phyloP scores from a whole-genome alignment of 345 rosid species.

The Lepidium sativum region DNA sequence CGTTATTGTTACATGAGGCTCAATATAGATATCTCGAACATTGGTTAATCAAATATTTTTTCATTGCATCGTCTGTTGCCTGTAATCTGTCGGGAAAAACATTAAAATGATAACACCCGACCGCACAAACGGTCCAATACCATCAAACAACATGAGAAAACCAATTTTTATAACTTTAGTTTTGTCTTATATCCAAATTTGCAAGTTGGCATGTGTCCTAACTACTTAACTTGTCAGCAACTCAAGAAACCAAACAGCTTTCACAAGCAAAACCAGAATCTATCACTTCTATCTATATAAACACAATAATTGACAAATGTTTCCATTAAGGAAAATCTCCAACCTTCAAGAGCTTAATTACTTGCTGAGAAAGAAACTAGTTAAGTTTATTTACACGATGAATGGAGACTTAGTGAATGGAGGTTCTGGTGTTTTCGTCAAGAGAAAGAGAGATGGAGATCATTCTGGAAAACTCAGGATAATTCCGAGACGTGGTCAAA shows the following conservation, averaged over 20 bases:
- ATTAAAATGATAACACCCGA: slow-evolving; percentile 10
- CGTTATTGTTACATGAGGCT: too few species aligned
- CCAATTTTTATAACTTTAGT: neutral
- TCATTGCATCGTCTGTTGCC: neutral
- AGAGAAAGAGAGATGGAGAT: neutral
- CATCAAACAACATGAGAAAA: slow-evolving; percentile 1
- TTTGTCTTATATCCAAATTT: neutral
- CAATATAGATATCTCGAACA: neutral
- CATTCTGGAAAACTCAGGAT: neutral
- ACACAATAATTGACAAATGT: neutral
- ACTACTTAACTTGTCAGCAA: slow-evolving; percentile 16
- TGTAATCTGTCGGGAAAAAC: slow-evolving; percentile 3
- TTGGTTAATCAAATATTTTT: neutral
- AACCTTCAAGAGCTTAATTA: neutral
- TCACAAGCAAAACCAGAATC: slow-evolving; percentile 7
- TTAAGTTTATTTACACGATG: neutral
- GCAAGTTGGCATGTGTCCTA: slow-evolving; percentile 22
- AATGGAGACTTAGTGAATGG: neutral
- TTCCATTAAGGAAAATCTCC: neutral
- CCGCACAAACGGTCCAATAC: slow-evolving; percentile 25
- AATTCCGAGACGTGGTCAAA: slow-evolving; percentile 15
- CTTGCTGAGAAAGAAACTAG: neutral
- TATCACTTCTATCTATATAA: neutral
- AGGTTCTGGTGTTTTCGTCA: neutral
- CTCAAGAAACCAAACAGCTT: slow-evolving; percentile 12